These are phyloP conservation scores for Hirsutella thompsonii DNA, from an alignment of 2,329 filamentous ascomycete species.

Conservation along the genomic window DNA sequence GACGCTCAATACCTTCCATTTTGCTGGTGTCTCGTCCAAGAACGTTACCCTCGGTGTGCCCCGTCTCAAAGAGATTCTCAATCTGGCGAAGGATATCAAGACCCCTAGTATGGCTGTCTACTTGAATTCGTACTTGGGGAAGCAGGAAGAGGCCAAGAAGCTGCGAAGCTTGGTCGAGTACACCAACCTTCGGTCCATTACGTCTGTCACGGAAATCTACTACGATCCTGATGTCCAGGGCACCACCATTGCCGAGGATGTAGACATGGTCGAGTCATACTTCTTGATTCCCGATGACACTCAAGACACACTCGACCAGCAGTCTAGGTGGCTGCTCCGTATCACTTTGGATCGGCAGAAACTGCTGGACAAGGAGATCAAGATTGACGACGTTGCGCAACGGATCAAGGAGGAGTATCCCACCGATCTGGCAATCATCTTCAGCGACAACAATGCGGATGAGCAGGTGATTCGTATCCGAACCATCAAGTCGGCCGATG, in stretches of 20 bases:
- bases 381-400: slow-evolving; percentile 78
- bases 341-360: slow-evolving; percentile 88
- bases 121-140: slow-evolving; percentile 49
- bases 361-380: slow-evolving; percentile 86
- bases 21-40: slow-evolving; percentile 98
- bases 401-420: slow-evolving; percentile 84
- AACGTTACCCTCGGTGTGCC: slow-evolving; percentile 98
- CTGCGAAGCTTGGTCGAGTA: slow-evolving; percentile 87
- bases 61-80: slow-evolving; percentile 98
- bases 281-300: slow-evolving; percentile 82
- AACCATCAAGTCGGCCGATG: slow-evolving; percentile 56
- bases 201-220: slow-evolving; percentile 87
- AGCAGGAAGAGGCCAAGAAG: slow-evolving; percentile 70
- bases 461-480: slow-evolving; percentile 90
- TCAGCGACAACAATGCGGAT: slow-evolving; percentile 96
- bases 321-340: slow-evolving; percentile 92
- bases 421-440: slow-evolving; percentile 78
- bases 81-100: slow-evolving; percentile 96
- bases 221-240: slow-evolving; percentile 84
- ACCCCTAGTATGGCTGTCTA: slow-evolving; percentile 95
- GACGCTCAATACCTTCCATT: slow-evolving; percentile 99
- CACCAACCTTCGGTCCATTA: slow-evolving; percentile 84
- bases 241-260: slow-evolving; percentile 77
- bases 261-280: slow-evolving; percentile 93
- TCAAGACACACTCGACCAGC: slow-evolving; percentile 48